A percentile compares a stretch with the other conserved stretches of the same genome.
Evolutionary conservation across 2,329 filamentous ascomycete species (phyloP).

Genomic region (Penicillium sp.): DNA sequence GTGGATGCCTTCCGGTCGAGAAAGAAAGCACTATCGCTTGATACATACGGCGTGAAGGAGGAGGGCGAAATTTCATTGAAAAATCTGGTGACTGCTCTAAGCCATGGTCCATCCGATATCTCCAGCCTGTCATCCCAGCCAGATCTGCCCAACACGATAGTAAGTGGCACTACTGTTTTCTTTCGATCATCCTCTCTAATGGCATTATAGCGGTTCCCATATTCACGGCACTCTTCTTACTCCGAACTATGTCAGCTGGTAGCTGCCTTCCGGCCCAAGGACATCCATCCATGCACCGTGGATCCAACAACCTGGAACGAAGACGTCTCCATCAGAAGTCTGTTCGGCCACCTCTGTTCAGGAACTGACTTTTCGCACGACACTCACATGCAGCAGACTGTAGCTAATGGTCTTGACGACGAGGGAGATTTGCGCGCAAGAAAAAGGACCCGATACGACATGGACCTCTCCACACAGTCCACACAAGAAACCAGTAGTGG

Average conservation of each 20-base stretch:
- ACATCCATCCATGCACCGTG: constrained; percentile 81
- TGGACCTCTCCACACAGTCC: constrained; percentile 19
- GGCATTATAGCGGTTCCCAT: constrained; percentile 65
- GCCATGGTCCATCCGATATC: constrained; percentile 20
- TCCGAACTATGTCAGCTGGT: constrained; percentile 73
- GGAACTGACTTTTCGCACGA: constrained; percentile 65
- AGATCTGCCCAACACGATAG: constrained; percentile 35
- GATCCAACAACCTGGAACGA: constrained; percentile 64
- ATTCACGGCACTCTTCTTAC: constrained; percentile 87
- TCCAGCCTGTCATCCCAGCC: constrained; percentile 2
- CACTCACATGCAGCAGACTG: constrained; percentile 52
- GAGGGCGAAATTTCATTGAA: constrained; percentile 40
- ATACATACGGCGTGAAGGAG: constrained; percentile 40
- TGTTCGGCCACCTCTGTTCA: constrained; percentile 73
- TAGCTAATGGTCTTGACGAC: constrained; percentile 19
- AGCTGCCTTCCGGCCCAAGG: constrained; percentile 65
- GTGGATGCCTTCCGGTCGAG: constrained; percentile 34
- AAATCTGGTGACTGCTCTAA: constrained; percentile 36
- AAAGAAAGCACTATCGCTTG: constrained; percentile 38
- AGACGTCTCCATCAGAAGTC: constrained; percentile 59
- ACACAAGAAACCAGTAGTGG: constrained; percentile 20
- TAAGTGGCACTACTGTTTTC: constrained; percentile 22
- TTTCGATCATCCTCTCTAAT: constrained; percentile 5
- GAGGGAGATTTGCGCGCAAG: constrained; percentile 17
- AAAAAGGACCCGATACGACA: constrained; percentile 23